phyloP scores from a whole-genome alignment of 257 asterid species.

The Echium plantagineum region DNA sequence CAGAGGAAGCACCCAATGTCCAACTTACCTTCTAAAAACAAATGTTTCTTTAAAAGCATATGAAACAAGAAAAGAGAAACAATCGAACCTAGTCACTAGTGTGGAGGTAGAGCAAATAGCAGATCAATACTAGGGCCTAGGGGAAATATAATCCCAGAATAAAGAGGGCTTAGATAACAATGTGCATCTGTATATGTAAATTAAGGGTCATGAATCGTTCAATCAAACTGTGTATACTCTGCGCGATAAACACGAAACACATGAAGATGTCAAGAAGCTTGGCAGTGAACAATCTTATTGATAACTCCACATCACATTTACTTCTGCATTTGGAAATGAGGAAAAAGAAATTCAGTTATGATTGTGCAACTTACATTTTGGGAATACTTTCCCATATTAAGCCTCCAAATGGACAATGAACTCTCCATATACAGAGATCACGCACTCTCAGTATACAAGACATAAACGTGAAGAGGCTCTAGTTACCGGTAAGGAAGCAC shows the following conservation, averaged over 20 bases:
- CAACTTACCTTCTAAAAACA: neutral
- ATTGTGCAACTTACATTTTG: neutral
- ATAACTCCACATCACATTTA: neutral
- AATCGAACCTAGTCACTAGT: too few relatives aligned
- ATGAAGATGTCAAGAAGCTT: neutral
- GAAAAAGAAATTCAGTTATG: neutral
- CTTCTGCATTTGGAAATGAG: neutral
- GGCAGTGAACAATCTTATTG: neutral
- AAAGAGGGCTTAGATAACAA: neutral
- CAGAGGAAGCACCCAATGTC: neutral
- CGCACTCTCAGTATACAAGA: conserved; percentile 9
- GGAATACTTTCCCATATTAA: conserved; percentile 1
- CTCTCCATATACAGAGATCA: conserved; percentile 18
- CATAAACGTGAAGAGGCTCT: conserved; percentile 5
- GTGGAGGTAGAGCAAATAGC: neutral
- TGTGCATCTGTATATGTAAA: neutral
- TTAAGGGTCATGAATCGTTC: neutral
- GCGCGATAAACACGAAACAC: neutral
- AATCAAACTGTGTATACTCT: neutral
- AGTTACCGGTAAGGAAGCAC: conserved; percentile 10
- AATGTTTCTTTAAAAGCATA: neutral
- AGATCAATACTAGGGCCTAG: neutral
- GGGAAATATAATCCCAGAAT: too few relatives aligned
- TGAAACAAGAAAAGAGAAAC: too few relatives aligned
- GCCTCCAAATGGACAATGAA: conserved; percentile 8